These are phyloP conservation scores for Leccinum arenicola DNA, from an alignment of 768 basidiomycete genomes.

Conservation along the genomic window DNA sequence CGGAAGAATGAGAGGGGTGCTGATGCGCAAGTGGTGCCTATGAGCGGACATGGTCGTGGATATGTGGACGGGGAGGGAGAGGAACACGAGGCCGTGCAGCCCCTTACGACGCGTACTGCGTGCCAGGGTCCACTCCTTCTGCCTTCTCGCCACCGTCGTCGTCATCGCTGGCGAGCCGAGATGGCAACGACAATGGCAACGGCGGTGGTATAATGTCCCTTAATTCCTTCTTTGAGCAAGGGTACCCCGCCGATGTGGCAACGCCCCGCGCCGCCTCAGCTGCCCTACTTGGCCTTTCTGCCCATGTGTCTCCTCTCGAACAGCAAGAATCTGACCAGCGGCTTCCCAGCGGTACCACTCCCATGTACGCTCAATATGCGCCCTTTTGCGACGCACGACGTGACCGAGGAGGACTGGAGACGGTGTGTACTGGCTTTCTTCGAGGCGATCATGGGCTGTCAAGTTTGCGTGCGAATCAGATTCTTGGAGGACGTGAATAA, in stretches of 20 bases:
- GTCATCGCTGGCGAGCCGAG: neutral
- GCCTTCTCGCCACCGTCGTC: neutral
- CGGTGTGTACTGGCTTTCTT: conserved; percentile 24
- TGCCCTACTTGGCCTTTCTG: conserved; percentile 20
- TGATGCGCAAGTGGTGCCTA: no score
- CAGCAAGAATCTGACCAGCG: conserved; percentile 30
- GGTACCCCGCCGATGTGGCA: conserved; percentile 28
- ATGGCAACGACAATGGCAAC: no score
- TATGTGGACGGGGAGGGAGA: no score
- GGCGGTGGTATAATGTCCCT: no score
- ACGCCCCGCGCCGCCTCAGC: conserved; percentile 4
- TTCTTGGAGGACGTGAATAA: conserved; percentile 39
- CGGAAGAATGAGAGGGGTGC: no score
- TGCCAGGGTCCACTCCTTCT: neutral
- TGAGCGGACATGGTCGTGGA: no score
- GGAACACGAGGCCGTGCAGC: no score
- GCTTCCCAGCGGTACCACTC: conserved; percentile 45
- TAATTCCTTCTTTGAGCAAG: conserved; percentile 33
- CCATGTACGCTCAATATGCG: conserved; percentile 38
- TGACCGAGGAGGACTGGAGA: conserved; percentile 49
- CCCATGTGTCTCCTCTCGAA: conserved; percentile 32
- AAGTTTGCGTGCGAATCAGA: conserved; percentile 7
- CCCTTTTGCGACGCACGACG: conserved; percentile 50
- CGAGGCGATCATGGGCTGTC: neutral
- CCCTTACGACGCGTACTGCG: neutral